Percentiles rank a stretch among this genome's conserved stretches.
Evolutionary conservation across 768 basidiomycete species (phyloP).

Genomic region (Amanita thiersii): DNA sequence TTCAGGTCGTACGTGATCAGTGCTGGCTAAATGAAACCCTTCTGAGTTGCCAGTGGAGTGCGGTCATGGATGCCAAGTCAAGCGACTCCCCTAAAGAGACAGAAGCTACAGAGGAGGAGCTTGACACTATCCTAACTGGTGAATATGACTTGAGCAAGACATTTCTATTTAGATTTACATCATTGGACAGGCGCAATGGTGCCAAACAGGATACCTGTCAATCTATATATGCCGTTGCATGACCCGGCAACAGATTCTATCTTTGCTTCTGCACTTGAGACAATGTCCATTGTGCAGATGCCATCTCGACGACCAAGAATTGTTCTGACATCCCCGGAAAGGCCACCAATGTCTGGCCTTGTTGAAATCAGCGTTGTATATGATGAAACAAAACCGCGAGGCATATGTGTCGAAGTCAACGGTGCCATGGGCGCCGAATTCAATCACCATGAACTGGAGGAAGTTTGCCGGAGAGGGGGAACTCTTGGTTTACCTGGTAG

Average conservation of each 20-base stretch:
- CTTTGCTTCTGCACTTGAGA: slow-evolving; percentile 32
- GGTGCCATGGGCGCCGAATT: slow-evolving; percentile 53
- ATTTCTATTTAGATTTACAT: slow-evolving; percentile 9
- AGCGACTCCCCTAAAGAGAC: slow-evolving; percentile 29
- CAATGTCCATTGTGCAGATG: slow-evolving; percentile 25
- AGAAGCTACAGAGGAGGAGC: slow-evolving; percentile 43
- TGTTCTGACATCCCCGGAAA: slow-evolving; percentile 59
- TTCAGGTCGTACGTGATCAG: slow-evolving; percentile 70
- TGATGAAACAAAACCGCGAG: slow-evolving; percentile 46
- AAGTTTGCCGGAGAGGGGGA: slow-evolving; percentile 67
- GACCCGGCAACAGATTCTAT: slow-evolving; percentile 26
- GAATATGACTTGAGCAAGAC: slow-evolving; percentile 10
- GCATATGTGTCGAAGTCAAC: slow-evolving; percentile 47
- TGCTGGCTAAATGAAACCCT: slow-evolving; percentile 80
- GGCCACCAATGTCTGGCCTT: slow-evolving; percentile 53
- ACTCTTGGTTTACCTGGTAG: slow-evolving; percentile 60
- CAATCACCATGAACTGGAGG: slow-evolving; percentile 51
- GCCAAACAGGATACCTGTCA: slow-evolving; percentile 66
- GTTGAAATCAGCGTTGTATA: slow-evolving; percentile 59
- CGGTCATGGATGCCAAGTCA: slow-evolving; percentile 20
- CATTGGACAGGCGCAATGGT: slow-evolving; percentile 35
- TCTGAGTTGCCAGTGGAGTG: slow-evolving; percentile 49
- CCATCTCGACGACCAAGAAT: slow-evolving; percentile 41
- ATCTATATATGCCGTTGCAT: slow-evolving; percentile 49
- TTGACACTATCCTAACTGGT: slow-evolving; percentile 63